phyloP scores from a whole-genome alignment of 345 rosid genomes.

The Salix koriyanagi region DNA sequence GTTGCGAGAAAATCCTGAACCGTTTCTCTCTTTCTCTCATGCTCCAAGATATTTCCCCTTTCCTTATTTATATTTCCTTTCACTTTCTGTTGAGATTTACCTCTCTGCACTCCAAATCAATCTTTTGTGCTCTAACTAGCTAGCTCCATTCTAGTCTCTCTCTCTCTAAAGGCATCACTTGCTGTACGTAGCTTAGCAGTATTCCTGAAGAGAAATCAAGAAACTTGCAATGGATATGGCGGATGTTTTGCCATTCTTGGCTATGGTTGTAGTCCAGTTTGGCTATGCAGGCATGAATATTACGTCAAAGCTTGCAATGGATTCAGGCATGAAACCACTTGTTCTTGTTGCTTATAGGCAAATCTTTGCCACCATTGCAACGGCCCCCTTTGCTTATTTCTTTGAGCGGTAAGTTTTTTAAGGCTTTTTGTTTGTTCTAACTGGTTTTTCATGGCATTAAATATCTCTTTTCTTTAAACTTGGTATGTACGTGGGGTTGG shows the following conservation, averaged over 20 bases:
- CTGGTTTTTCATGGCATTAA: neutral
- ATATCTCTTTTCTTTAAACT: neutral
- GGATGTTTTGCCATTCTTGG: conserved; percentile 58
- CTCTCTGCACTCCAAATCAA: neutral
- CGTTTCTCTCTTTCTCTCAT: conserved; percentile 28
- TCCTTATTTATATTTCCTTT: conserved; percentile 11
- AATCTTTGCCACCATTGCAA: conserved; percentile 68
- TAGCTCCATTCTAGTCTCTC: neutral
- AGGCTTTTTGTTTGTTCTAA: neutral
- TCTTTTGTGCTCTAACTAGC: neutral
- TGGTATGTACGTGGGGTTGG: no score
- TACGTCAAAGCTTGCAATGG: conserved; percentile 83
- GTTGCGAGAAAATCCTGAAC: conserved; percentile 36
- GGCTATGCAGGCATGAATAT: conserved; percentile 89
- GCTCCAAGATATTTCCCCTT: conserved; percentile 2
- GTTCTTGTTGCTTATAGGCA: conserved; percentile 76
- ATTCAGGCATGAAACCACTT: conserved; percentile 75
- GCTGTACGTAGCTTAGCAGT: neutral
- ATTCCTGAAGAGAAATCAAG: conserved; percentile 3
- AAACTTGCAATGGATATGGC: conserved; percentile 18
- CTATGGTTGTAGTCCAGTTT: conserved; percentile 68
- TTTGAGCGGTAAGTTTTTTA: conserved; percentile 52
- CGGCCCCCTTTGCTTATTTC: conserved; percentile 62
- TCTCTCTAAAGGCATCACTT: conserved; percentile 3
- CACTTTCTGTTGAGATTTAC: conserved; percentile 24